These are phyloP conservation scores for Colletotrichum caudatum DNA, from an alignment of 2,329 filamentous ascomycete genomes.

Conservation along the genomic window DNA sequence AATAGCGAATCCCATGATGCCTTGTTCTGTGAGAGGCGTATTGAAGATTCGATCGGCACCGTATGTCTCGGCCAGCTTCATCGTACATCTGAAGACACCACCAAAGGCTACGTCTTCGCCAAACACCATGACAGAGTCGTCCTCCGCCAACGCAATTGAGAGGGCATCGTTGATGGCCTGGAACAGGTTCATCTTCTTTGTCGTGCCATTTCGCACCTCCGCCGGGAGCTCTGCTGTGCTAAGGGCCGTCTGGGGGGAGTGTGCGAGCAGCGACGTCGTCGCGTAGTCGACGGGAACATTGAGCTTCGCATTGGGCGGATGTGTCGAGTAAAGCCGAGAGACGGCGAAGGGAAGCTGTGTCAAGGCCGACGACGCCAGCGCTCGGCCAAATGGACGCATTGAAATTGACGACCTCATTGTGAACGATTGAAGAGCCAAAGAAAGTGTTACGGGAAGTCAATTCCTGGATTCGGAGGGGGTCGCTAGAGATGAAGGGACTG, in stretches of 20 bases:
- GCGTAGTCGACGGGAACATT: conserved; percentile 92
- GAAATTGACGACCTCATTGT: conserved; percentile 38
- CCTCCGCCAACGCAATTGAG: conserved; percentile 81
- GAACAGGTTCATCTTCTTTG: conserved; percentile 92
- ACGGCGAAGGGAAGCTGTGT: conserved; percentile 30
- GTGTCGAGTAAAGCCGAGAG: conserved; percentile 63
- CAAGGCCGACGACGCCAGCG: conserved; percentile 35
- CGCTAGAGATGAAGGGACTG: conserved; percentile 25
- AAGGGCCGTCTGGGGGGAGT: conserved; percentile 79
- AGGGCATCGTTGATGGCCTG: conserved; percentile 94
- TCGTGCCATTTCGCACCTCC: conserved; percentile 74
- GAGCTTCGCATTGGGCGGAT: conserved; percentile 72
- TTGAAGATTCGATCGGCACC: conserved; percentile 94
- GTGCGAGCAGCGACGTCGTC: conserved; percentile 82
- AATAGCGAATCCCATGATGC: conserved; percentile 93
- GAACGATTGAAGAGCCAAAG: neutral
- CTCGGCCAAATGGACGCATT: conserved; percentile 36
- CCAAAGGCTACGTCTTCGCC: conserved; percentile 98
- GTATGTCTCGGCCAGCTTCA: conserved; percentile 89
- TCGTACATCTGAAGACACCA: conserved; percentile 94
- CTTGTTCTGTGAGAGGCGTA: conserved; percentile 93
- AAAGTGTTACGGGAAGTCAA: conserved; percentile 22
- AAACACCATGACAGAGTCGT: conserved; percentile 90
- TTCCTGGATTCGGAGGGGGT: neutral
- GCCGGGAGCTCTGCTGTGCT: conserved; percentile 77